Conservation (phyloP, 495 filamentous ascomycete genomes). For the Cercophora sp. region DNA sequence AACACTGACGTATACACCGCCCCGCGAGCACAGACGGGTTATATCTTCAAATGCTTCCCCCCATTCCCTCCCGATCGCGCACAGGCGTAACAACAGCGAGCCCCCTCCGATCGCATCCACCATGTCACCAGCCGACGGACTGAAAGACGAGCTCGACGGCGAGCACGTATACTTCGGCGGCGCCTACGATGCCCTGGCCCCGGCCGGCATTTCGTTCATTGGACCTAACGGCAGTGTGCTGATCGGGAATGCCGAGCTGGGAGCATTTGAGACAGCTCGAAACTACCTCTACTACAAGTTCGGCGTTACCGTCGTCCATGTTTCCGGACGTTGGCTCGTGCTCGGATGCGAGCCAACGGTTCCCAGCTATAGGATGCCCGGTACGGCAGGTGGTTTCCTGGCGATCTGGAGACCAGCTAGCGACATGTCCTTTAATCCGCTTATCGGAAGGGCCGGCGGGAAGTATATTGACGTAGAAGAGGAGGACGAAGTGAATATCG, state of each 20-base stretch:
- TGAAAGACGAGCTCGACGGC: background rate
- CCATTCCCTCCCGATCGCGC: background rate
- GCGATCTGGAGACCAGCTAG: constrained; percentile 6
- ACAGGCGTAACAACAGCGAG: constrained; percentile 1
- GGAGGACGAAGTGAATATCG: constrained; percentile 2
- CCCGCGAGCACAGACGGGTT: constrained; percentile 1
- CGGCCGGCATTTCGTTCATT: background rate
- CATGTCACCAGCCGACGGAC: background rate
- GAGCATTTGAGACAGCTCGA: background rate
- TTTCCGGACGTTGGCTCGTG: background rate
- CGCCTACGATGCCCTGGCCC: constrained; percentile 2
- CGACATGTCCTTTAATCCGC: constrained; percentile 6
- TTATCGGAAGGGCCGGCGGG: constrained; percentile 1
- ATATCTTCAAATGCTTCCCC: background rate
- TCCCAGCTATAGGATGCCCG: constrained; percentile 3
- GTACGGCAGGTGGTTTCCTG: constrained; percentile 3
- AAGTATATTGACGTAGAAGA: constrained; percentile 3
- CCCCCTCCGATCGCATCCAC: background rate
- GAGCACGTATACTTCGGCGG: constrained; percentile 1
- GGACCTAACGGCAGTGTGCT: background rate
- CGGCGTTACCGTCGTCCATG: constrained; percentile 4
- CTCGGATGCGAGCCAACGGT: constrained; percentile 1
- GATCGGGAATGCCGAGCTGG: constrained; percentile 2
- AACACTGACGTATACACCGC: constrained; percentile 3
- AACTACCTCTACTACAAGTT: constrained; percentile 2